phyloP scores from a whole-genome alignment of 805 yeast genomes.

The Scheffersomyces lignosus region DNA sequence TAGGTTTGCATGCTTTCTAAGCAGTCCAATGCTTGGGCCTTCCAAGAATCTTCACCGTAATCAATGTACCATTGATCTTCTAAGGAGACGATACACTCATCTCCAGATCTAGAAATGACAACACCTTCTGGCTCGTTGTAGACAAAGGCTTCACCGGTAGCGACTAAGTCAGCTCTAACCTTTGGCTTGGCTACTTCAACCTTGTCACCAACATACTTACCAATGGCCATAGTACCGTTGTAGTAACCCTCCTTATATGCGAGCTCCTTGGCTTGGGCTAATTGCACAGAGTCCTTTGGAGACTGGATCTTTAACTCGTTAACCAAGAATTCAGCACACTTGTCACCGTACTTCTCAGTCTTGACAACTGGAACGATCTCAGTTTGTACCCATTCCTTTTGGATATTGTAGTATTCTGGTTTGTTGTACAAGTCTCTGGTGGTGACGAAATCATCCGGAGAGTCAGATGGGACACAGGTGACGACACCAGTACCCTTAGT shows the following conservation, averaged over 20 bases:
- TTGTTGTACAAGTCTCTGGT: conserved; percentile 80
- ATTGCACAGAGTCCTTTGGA: conserved; percentile 84
- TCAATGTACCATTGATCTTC: conserved; percentile 99
- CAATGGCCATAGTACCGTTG: conserved; percentile 78
- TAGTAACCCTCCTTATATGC: conserved; percentile 97
- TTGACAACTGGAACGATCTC: conserved; percentile 73
- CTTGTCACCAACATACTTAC: conserved; percentile 82
- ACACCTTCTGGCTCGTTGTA: conserved; percentile 92
- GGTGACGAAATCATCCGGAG: conserved; percentile 96
- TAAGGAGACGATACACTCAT: conserved; percentile 91
- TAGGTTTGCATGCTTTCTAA: conserved; percentile 74
- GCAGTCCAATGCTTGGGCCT: conserved; percentile 75
- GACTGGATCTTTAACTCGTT: conserved; percentile 89
- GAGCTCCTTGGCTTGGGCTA: conserved; percentile 89
- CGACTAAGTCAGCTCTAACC: conserved; percentile 80
- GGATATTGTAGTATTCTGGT: conserved; percentile 85
- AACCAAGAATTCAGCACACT: conserved; percentile 80
- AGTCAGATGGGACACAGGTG: conserved; percentile 98
- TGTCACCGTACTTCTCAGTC: conserved; percentile 85
- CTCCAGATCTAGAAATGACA: conserved; percentile 94
- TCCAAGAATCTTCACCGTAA: conserved; percentile 95
- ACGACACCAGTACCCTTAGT: conserved; percentile 98
- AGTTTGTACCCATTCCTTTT: conserved; percentile 80
- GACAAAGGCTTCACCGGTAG: conserved; percentile 75
- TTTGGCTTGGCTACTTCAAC: conserved; percentile 90